These are phyloP conservation scores for Trichophyton schoenleinii DNA, from an alignment of 2,329 filamentous ascomycete genomes.

Conservation along the genomic window DNA sequence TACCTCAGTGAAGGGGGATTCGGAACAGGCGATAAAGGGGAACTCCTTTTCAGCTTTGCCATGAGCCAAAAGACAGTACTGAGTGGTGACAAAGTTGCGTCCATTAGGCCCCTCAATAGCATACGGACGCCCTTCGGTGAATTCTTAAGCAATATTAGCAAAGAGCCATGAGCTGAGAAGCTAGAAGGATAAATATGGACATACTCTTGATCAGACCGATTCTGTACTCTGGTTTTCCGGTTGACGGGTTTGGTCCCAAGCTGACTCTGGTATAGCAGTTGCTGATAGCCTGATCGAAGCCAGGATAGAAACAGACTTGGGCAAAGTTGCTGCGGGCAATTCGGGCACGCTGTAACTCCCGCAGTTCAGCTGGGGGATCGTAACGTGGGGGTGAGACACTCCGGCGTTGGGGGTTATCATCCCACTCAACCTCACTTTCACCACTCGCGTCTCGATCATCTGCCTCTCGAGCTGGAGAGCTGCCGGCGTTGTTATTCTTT, in stretches of 20 bases:
- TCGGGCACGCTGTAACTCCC: constrained; percentile 72
- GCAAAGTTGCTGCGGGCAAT: constrained; percentile 78
- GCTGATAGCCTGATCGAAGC: constrained; percentile 67
- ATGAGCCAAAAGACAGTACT: constrained; percentile 69
- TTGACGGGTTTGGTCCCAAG: constrained; percentile 63
- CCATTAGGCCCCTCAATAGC: constrained; percentile 63
- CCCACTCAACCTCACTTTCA: constrained; percentile 71
- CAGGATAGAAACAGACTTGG: constrained; percentile 84
- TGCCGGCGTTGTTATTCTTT: constrained; percentile 44
- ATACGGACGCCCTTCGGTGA: constrained; percentile 69
- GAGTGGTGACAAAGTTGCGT: constrained; percentile 67
- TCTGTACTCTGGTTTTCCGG: constrained; percentile 66
- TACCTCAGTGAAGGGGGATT: constrained; percentile 72
- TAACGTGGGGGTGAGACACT: constrained; percentile 46
- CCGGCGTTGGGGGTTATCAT: constrained; percentile 39
- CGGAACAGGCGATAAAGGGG: constrained; percentile 83
- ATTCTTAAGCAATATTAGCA: constrained; percentile 45
- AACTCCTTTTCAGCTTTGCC: constrained; percentile 75
- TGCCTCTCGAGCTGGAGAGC: constrained; percentile 48
- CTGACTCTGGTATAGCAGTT: constrained; percentile 79
- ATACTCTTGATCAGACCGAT: constrained; percentile 78
- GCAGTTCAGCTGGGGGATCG: constrained; percentile 56
- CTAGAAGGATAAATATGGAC: constrained; percentile 11
- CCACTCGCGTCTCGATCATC: constrained; percentile 53
- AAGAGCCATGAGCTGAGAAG: constrained; percentile 3